Percentiles rank a stretch among this genome's conserved stretches.
Conservation (phyloP, 2,329 filamentous ascomycete genomes). For the Phialemoniopsis sp. region DNA sequence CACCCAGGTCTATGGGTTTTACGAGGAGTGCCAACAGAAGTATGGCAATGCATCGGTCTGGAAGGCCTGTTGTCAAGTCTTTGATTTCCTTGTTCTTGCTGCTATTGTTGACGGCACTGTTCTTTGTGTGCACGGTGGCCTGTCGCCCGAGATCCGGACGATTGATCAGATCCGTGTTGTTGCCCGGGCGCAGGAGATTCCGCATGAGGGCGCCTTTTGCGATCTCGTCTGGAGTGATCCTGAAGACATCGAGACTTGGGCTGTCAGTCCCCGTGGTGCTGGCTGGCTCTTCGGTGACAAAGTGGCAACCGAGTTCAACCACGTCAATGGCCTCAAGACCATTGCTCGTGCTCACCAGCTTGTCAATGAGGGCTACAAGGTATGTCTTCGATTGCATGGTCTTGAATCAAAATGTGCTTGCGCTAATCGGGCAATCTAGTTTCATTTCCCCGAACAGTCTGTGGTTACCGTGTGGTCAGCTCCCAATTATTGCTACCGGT, state of each 20-base stretch:
- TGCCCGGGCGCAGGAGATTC: constrained; percentile 94
- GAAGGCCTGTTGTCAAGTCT: constrained; percentile 99
- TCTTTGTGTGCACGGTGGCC: constrained; percentile 92
- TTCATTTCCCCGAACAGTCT: constrained; percentile 91
- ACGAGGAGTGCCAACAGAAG: constrained; percentile 96
- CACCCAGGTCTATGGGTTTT: constrained; percentile 98
- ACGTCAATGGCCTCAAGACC: constrained; percentile 93
- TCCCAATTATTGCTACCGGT: constrained; percentile 92
- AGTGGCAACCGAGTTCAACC: constrained; percentile 95
- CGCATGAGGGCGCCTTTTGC: constrained; percentile 97
- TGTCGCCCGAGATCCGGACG: constrained; percentile 87
- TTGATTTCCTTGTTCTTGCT: constrained; percentile 93
- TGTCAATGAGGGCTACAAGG: constrained; percentile 97
- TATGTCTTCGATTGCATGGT: constrained; percentile 28
- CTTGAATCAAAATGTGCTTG: constrained; percentile 57
- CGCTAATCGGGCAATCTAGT: constrained; percentile 39
- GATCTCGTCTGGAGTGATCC: constrained; percentile 98
- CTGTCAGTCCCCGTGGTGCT: constrained; percentile 88
- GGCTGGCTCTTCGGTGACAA: constrained; percentile 97
- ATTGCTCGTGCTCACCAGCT: constrained; percentile 97
- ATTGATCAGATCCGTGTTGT: constrained; percentile 99
- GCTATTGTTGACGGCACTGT: constrained; percentile 98
- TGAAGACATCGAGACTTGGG: constrained; percentile 95
- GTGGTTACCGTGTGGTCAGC: constrained; percentile 98
- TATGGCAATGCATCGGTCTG: constrained; percentile 99